These are phyloP conservation scores for Hymenoscyphus occultus DNA, from an alignment of 2,329 filamentous ascomycete genomes.

Conservation along the genomic window DNA sequence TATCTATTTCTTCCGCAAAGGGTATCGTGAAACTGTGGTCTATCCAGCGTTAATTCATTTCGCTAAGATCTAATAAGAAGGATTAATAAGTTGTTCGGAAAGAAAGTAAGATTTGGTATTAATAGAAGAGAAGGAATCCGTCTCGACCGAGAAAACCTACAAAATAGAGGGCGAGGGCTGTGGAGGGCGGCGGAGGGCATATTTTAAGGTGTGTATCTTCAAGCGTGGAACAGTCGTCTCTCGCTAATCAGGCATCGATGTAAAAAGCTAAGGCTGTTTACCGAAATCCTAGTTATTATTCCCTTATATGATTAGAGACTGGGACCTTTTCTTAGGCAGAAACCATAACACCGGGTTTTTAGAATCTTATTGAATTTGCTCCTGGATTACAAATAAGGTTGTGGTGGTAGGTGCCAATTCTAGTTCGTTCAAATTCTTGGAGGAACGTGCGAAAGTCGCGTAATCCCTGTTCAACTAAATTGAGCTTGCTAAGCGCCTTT, in stretches of 20 bases:
- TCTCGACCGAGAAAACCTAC: background rate
- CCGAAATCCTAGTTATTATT: background rate
- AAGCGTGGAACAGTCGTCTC: background rate
- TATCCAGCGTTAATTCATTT: background rate
- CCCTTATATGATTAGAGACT: background rate
- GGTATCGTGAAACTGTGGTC: background rate
- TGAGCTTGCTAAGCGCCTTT: too few species aligned
- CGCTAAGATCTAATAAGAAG: background rate
- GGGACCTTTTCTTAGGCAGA: background rate
- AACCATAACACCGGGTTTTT: background rate
- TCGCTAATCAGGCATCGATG: background rate
- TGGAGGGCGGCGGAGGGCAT: slow-evolving; percentile 2
- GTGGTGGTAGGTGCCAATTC: background rate
- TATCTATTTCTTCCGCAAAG: background rate
- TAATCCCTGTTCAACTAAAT: too few species aligned
- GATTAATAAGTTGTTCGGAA: background rate
- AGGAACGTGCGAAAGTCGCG: too few species aligned
- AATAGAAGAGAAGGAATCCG: background rate
- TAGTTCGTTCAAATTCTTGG: too few species aligned
- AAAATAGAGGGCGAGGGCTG: background rate
- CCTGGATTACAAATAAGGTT: background rate
- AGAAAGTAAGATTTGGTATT: background rate
- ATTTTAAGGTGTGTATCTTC: background rate
- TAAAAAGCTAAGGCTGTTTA: background rate
- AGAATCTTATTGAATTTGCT: background rate